Evolutionary conservation across 352 stramenopile species (phyloP).

Genomic region (Globisporangium orthogonon): DNA sequence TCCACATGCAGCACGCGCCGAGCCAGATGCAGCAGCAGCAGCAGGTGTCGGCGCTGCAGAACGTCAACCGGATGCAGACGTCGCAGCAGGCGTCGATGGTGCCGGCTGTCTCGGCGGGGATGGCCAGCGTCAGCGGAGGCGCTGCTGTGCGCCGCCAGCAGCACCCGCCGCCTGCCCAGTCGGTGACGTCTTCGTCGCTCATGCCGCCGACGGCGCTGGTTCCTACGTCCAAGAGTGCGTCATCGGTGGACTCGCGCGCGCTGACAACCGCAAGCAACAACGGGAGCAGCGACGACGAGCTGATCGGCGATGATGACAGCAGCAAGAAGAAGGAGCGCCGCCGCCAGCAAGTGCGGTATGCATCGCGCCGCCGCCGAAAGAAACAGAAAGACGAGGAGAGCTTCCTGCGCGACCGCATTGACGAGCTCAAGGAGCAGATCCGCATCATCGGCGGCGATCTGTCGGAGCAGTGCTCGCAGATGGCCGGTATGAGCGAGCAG

Average conservation of each 20-base stretch:
- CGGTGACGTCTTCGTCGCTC: slow-evolving; percentile 16
- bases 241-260: slow-evolving; percentile 28
- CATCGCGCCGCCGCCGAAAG: slow-evolving; percentile 68
- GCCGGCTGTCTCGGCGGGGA: slow-evolving; percentile 4
- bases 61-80: slow-evolving; percentile 10
- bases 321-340: slow-evolving; percentile 81
- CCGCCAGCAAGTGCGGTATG: slow-evolving; percentile 71
- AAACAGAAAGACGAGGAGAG: slow-evolving; percentile 85
- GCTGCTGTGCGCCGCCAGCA: slow-evolving; percentile 6
- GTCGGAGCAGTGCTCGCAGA: slow-evolving; percentile 73
- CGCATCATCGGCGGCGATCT: slow-evolving; percentile 74
- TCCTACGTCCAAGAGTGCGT: slow-evolving; percentile 21
- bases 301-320: slow-evolving; percentile 39
- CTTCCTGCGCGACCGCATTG: slow-evolving; percentile 71
- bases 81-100: slow-evolving; percentile 9
- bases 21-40: slow-evolving; percentile 12
- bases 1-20: slow-evolving; percentile 13
- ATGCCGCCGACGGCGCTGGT: slow-evolving; percentile 32
- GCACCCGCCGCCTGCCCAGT: slow-evolving; percentile 11
- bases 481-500: slow-evolving; percentile 78
- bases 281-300: slow-evolving; percentile 55
- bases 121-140: slow-evolving; percentile 4
- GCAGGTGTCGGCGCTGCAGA: slow-evolving; percentile 6
- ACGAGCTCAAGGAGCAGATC: slow-evolving; percentile 82
- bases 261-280: slow-evolving; percentile 44